These are phyloP conservation scores for Shiraia bambusicola DNA, from an alignment of 2,329 filamentous ascomycete genomes.

Conservation along the genomic window DNA sequence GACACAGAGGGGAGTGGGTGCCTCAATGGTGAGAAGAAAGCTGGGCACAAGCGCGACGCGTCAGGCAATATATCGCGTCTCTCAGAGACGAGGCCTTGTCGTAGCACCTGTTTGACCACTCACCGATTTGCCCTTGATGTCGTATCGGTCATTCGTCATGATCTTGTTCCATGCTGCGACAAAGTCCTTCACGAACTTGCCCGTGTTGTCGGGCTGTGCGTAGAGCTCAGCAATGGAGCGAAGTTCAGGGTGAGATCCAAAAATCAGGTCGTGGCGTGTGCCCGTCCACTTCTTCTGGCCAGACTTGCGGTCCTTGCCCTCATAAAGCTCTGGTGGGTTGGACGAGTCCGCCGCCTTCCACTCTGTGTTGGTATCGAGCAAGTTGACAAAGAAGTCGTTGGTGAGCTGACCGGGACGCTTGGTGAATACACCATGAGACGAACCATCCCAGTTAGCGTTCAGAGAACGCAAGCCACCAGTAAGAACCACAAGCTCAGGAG, in stretches of 20 bases:
- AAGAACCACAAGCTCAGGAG: constrained; percentile 70
- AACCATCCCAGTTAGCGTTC: constrained; percentile 71
- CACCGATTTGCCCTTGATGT: constrained; percentile 45
- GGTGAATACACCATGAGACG: constrained; percentile 67
- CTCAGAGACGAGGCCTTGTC: constrained; percentile 29
- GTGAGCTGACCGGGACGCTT: constrained; percentile 66
- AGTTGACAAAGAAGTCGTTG: constrained; percentile 81
- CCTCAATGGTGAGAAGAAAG: constrained; percentile 11
- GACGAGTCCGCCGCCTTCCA: constrained; percentile 61
- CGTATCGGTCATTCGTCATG: constrained; percentile 71
- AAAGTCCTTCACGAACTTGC: constrained; percentile 72
- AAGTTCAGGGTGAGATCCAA: constrained; percentile 73
- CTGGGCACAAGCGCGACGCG: constrained; percentile 10
- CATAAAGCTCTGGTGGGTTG: constrained; percentile 56
- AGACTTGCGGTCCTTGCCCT: constrained; percentile 65
- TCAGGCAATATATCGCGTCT: constrained; percentile 5
- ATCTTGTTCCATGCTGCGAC: constrained; percentile 72
- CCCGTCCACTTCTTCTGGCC: constrained; percentile 69
- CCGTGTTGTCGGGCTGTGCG: constrained; percentile 58
- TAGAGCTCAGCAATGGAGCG: constrained; percentile 72
- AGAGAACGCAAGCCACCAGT: constrained; percentile 71
- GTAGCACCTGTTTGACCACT: constrained; percentile 29
- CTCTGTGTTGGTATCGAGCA: constrained; percentile 65
- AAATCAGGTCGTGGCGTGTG: constrained; percentile 68
- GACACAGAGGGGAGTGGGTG: constrained; percentile 12